A percentile compares a stretch with the other conserved stretches of the same genome.
Conservation (phyloP, 2,329 filamentous ascomycete species). For the Acrodontium crateriforme region DNA sequence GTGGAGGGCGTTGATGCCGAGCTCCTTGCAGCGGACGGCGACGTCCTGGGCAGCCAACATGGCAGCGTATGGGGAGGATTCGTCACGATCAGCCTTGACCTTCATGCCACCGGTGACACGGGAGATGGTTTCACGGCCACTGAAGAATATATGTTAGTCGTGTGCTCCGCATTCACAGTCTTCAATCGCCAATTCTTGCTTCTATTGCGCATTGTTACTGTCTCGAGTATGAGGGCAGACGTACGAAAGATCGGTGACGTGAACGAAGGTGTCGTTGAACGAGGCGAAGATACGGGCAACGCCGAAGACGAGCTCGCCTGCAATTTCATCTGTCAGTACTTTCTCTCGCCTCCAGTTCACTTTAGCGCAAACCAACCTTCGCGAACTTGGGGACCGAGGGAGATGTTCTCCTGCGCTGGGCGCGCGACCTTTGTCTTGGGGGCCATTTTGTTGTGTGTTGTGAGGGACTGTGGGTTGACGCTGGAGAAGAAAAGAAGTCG, state of each 20-base stretch:
- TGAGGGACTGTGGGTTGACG: constrained; percentile 13
- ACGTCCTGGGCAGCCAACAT: constrained; percentile 98
- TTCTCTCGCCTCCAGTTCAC: constrained; percentile 5
- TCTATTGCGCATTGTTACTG: constrained; percentile 3
- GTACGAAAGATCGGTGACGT: constrained; percentile 87
- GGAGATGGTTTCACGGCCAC: constrained; percentile 99
- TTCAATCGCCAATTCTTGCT: constrained; percentile 3
- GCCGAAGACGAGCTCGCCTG: constrained; percentile 93
- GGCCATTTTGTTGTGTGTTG: constrained; percentile 56
- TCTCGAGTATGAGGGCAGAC: constrained; percentile 11
- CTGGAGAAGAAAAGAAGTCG: constrained; percentile 5
- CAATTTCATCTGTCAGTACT: constrained; percentile 13
- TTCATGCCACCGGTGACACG: constrained; percentile 99
- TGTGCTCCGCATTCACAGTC: constrained; percentile 3
- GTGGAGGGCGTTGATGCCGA: constrained; percentile 90
- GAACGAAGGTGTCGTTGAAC: constrained; percentile 54
- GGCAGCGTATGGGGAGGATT: constrained; percentile 98
- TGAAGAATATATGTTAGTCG: constrained; percentile 59
- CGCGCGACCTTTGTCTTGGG: constrained; percentile 81
- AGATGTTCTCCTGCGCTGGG: constrained; percentile 88
- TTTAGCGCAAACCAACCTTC: constrained; percentile 52
- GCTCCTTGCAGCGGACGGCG: constrained; percentile 75
- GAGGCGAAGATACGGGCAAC: constrained; percentile 97
- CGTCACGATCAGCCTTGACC: constrained; percentile 99
- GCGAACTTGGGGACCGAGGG: constrained; percentile 88